Base-by-base conservation (phyloP, 305 asterid genomes). In the Fraxinus floribunda region DNA sequence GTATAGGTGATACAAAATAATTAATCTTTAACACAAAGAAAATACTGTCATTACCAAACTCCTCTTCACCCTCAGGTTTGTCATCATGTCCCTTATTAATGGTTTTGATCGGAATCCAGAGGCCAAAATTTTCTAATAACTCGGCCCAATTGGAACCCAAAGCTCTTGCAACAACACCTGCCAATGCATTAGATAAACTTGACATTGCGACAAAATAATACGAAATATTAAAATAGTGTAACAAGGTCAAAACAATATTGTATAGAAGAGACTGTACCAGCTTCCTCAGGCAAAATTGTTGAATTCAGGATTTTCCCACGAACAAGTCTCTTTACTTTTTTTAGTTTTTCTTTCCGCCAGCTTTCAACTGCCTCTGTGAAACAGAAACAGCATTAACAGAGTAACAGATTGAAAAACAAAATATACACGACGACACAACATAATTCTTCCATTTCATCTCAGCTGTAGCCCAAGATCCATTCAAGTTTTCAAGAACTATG, bases 11-110 rank as follows among this genome's bases (percentile, higher is more conserved):
- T 29, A 66, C 74, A 66, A 9, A 29, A 66, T 66, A 66, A 26
- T 9, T 26, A 66, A 66, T 66, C 18, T 66, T 64, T 11, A 24
- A 66, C 74, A 29, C 60, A 55, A 74, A 18, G 84, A 38, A 52
- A 81, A 49, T 39, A 32, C 62, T 72, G 82, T 85, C 32, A 75
- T 80, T 90, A 96, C 99, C 97, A 55, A 87, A 83, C 20, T 91
- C 98, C 34, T 87, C 97, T 84, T 86, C 94, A 38, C 92, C 98
- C 81, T 91, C 95, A 15, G 96, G 97, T 82, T 92, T 94, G 89
- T 96, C 98, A 18, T 94, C 88, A 55, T 93, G 98, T 75, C 88
- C 97, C 83, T 57, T 89, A 86, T 93, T 87, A 57, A 86, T 80
- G 81, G 90, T 78, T 86, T 89, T 83, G 80, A 84, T 85, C 2